Evolutionary conservation across 345 rosid species (phyloP).

Genomic region (Salix brachista): DNA sequence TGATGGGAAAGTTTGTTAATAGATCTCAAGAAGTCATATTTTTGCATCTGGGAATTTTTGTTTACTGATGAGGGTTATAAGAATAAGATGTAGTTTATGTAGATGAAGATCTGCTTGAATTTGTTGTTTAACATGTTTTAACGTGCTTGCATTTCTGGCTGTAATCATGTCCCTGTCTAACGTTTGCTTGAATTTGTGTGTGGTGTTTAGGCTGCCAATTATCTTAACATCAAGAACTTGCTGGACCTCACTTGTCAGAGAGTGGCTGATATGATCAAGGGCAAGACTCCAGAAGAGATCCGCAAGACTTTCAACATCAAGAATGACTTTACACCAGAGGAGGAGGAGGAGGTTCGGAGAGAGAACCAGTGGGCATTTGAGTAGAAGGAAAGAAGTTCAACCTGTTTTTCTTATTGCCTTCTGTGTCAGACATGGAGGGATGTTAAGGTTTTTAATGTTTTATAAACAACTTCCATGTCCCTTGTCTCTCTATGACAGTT

Average conservation of each 20-base stretch:
- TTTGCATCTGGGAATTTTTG: too few species aligned
- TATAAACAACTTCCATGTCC: neutral
- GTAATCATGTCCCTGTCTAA: neutral
- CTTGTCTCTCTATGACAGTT: neutral
- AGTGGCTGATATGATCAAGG: conserved; percentile 24
- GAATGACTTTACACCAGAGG: conserved; percentile 22
- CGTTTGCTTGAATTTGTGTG: neutral
- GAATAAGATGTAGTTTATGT: too few species aligned
- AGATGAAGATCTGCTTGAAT: too few species aligned
- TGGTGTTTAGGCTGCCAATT: conserved; percentile 21
- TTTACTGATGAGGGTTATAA: too few species aligned
- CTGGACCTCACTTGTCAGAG: conserved; percentile 26
- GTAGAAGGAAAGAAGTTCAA: neutral
- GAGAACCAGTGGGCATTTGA: conserved; percentile 32
- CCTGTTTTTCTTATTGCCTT: neutral
- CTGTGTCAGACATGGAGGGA: neutral
- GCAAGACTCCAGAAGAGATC: conserved; percentile 17
- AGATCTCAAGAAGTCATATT: neutral
- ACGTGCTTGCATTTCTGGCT: too few species aligned
- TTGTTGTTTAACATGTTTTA: too few species aligned
- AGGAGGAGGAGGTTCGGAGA: conserved; percentile 27
- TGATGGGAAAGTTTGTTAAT: neutral
- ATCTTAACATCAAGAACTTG: conserved; percentile 21
- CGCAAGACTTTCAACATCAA: conserved; percentile 20
- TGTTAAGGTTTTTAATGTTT: neutral